Conservation (phyloP, 805 yeast genomes). For the Candida boidinii region DNA sequence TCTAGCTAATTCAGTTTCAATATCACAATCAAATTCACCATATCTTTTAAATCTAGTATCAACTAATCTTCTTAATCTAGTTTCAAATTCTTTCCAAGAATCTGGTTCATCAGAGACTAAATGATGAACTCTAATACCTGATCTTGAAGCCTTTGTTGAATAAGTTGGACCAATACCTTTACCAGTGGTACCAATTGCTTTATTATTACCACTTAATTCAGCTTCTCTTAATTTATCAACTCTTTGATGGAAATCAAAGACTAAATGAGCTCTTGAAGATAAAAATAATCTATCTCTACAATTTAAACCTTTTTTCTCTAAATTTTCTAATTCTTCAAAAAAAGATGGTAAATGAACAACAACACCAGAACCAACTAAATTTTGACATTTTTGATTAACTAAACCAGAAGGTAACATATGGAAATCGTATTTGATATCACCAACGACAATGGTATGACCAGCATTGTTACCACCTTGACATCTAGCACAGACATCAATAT, state of each 20-base stretch:
- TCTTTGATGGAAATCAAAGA: slow-evolving; percentile 96
- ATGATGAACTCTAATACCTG: slow-evolving; percentile 96
- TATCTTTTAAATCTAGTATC: slow-evolving; percentile 81
- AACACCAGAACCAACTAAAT: slow-evolving; percentile 92
- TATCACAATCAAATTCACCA: slow-evolving; percentile 86
- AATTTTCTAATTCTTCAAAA: slow-evolving; percentile 73
- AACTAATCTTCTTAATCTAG: slow-evolving; percentile 66
- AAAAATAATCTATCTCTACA: slow-evolving; percentile 73
- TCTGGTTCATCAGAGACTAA: slow-evolving; percentile 81
- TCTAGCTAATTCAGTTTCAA: slow-evolving; percentile 68
- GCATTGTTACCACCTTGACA: slow-evolving; percentile 99
- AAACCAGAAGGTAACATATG: slow-evolving; percentile 99
- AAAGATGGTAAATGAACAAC: slow-evolving; percentile 93
- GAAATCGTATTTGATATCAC: slow-evolving; percentile 85
- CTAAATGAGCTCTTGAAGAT: slow-evolving; percentile 92
- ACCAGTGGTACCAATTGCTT: slow-evolving; percentile 95
- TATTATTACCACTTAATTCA: slow-evolving; percentile 72
- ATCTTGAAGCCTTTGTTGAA: slow-evolving; percentile 92
- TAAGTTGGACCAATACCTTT: slow-evolving; percentile 99
- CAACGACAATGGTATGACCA: slow-evolving; percentile 96
- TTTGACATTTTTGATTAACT: slow-evolving; percentile 84
- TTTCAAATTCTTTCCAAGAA: slow-evolving; percentile 88
- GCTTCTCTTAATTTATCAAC: slow-evolving; percentile 93
- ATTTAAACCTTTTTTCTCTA: slow-evolving; percentile 75
- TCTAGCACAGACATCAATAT: slow-evolving; percentile 93